Conservation (phyloP, 139 green algal species). For the Haematococcus sp. region DNA sequence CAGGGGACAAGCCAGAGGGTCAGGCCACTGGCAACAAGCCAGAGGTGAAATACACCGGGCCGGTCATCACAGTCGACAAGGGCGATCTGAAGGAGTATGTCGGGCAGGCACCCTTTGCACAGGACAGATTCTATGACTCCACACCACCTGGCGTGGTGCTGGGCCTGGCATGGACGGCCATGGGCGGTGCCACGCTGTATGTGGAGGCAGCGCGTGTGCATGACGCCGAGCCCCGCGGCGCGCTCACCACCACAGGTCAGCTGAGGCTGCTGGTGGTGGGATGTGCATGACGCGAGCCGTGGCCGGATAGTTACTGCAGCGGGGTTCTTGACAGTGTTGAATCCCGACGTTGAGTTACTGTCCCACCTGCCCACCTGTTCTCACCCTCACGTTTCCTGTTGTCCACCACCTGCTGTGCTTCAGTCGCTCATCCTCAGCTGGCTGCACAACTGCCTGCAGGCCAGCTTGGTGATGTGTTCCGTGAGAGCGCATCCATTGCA, state of each 20-base stretch:
- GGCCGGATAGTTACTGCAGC: too few species aligned
- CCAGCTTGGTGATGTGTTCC: conserved; percentile 97
- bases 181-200: conserved; percentile 93
- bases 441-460: conserved; percentile 42
- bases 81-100: conserved; percentile 82
- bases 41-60: conserved; percentile 35
- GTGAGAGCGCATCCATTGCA: conserved; percentile 88
- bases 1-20: background rate
- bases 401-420: background rate
- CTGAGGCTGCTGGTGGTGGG: too few species aligned
- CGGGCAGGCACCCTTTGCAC: conserved; percentile 69
- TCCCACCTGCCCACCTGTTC: background rate
- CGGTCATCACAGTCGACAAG: conserved; percentile 60
- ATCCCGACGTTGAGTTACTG: background rate
- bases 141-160: conserved; percentile 88
- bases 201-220: conserved; percentile 82
- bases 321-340: too few species aligned
- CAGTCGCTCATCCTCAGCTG: too few species aligned
- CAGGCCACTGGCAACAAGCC: background rate
- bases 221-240: conserved; percentile 63
- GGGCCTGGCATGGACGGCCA: conserved; percentile 94
- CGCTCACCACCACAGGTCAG: conserved; percentile 33
- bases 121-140: conserved; percentile 41
- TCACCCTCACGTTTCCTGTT: background rate
- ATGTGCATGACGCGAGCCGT: too few species aligned